Evolutionary conservation across 192 early-diverging fungal species (phyloP).

Genomic region (Coemansia sp.): DNA sequence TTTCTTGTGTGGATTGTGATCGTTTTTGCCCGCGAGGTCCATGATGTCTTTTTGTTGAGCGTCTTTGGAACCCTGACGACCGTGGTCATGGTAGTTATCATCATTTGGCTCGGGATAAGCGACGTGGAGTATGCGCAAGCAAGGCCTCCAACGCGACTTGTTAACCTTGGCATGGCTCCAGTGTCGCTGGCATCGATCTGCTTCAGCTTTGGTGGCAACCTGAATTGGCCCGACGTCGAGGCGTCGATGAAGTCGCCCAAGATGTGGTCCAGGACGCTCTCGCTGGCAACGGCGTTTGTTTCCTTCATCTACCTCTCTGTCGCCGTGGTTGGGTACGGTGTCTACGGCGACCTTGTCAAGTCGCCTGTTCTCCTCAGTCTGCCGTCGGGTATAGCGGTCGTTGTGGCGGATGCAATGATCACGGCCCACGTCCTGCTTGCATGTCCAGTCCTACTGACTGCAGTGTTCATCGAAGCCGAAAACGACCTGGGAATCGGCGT

Average conservation of each 20-base stretch:
- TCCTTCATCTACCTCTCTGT: constrained; percentile 69
- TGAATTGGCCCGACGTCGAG: constrained; percentile 82
- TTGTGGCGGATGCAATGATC: constrained; percentile 69
- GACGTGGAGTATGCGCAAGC: constrained; percentile 21
- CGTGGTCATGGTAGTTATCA: constrained; percentile 67
- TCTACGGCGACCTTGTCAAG: constrained; percentile 65
- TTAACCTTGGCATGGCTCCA: constrained; percentile 58
- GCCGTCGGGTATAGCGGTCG: constrained; percentile 59
- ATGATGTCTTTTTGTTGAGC: constrained; percentile 75
- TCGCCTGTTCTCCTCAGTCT: constrained; percentile 72
- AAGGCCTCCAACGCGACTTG: constrained; percentile 35
- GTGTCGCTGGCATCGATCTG: constrained; percentile 76
- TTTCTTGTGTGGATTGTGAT: constrained; percentile 68
- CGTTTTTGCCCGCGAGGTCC: constrained; percentile 71
- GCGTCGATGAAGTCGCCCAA: constrained; percentile 73
- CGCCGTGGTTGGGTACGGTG: constrained; percentile 71
- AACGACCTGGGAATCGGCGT: constrained; percentile 58
- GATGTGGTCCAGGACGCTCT: constrained; percentile 67
- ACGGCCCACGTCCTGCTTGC: constrained; percentile 79
- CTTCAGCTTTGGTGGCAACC: constrained; percentile 82
- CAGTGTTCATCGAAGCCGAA: constrained; percentile 74
- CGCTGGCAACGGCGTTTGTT: constrained; percentile 65
- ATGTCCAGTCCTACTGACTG: constrained; percentile 76
- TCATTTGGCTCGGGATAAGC: constrained; percentile 53
- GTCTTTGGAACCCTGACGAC: constrained; percentile 75